Evolutionary conservation across 345 rosid genomes (phyloP).

Genomic region (Eutrema yunnanense): DNA sequence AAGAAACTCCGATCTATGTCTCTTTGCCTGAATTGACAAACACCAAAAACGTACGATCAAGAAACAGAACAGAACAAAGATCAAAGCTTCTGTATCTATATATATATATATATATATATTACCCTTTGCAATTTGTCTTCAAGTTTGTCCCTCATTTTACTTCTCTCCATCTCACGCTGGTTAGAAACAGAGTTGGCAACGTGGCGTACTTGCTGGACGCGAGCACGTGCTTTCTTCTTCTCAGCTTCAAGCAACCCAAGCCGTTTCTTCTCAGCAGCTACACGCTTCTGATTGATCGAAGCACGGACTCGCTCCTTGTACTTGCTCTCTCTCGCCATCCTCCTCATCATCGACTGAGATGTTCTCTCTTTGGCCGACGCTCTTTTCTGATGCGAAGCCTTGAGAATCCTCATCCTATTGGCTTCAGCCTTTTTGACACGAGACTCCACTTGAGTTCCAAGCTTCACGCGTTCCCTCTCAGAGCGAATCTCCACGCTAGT

Average conservation of each 20-base stretch:
- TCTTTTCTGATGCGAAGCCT: constrained; percentile 63
- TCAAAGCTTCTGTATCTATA: neutral
- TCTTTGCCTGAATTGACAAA: constrained; percentile 52
- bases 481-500: constrained; percentile 67
- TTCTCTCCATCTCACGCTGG: constrained; percentile 88
- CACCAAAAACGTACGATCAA: constrained; percentile 14
- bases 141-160: constrained; percentile 71
- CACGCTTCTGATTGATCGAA: constrained; percentile 84
- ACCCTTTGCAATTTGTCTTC: constrained; percentile 89
- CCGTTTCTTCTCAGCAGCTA: constrained; percentile 91
- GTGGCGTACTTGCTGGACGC: constrained; percentile 60
- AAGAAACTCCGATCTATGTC: constrained; percentile 85
- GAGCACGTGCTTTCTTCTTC: constrained; percentile 77
- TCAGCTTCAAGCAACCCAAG: constrained; percentile 81
- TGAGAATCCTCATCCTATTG: constrained; percentile 81
- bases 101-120: neutral
- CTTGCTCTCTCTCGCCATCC: constrained; percentile 81
- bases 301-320: constrained; percentile 80
- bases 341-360: constrained; percentile 67
- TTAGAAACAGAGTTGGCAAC: constrained; percentile 70
- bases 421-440: constrained; percentile 87
- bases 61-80: neutral
- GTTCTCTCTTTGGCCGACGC: constrained; percentile 79
- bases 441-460: constrained; percentile 70
- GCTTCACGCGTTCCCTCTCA: constrained; percentile 75